Percentiles rank a stretch among this genome's conserved stretches.
These are phyloP conservation scores for Nannochloris sp. DNA, from an alignment of 139 green algal species.

Conservation along the genomic window DNA sequence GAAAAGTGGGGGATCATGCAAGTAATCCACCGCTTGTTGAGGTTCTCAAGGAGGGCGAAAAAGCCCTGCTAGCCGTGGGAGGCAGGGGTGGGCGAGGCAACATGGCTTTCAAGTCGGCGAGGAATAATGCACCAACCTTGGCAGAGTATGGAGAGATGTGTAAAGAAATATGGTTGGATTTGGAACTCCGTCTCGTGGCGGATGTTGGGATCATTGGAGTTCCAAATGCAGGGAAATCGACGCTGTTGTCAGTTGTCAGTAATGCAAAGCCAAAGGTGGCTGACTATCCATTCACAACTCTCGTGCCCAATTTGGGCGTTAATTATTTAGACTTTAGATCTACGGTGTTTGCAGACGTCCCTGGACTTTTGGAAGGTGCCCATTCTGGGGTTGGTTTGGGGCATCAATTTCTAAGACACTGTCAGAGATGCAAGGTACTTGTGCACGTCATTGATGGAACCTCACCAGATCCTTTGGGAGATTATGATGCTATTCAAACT, in stretches of 20 bases:
- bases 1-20: constrained; percentile 38
- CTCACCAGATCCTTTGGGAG: constrained; percentile 75
- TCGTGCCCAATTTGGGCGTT: constrained; percentile 94
- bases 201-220: constrained; percentile 93
- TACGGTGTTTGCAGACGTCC: constrained; percentile 75
- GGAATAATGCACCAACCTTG: constrained; percentile 68
- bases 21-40: constrained; percentile 59
- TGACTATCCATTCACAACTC: constrained; percentile 97
- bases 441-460: constrained; percentile 94
- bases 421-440: constrained; percentile 59
- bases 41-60: constrained; percentile 56
- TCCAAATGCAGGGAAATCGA: constrained; percentile 90
- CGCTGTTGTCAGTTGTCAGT: constrained; percentile 75
- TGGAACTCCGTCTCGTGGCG: constrained; percentile 82
- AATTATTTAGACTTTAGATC: constrained; percentile 75
- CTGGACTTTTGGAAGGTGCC: constrained; percentile 90
- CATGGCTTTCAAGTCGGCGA: constrained; percentile 77
- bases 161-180: constrained; percentile 66
- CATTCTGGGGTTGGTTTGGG: constrained; percentile 81
- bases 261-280: constrained; percentile 85
- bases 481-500: constrained; percentile 70
- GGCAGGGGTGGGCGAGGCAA: constrained; percentile 89
- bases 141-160: constrained; percentile 52
- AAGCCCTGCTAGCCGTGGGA: constrained; percentile 64
- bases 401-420: constrained; percentile 85